Conservation (phyloP, 2,329 filamentous ascomycete species). For the Colletotrichum liaoningense region DNA sequence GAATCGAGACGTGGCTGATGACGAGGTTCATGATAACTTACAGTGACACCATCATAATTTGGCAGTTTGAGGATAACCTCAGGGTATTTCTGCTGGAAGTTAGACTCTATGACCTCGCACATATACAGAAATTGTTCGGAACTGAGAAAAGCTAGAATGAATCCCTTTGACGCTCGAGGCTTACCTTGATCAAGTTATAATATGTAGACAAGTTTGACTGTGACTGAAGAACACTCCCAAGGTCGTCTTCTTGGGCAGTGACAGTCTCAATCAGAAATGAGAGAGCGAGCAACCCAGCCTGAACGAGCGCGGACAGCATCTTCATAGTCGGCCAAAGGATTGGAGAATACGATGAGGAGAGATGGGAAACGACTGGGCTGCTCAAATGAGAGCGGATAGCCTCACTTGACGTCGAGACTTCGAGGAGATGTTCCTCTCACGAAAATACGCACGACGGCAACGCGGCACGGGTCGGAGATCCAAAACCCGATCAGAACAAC, state of each 20-base stretch:
- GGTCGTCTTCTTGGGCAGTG: slow-evolving; percentile 43
- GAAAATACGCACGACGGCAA: neutral
- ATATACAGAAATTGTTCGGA: no score
- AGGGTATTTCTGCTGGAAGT: slow-evolving; percentile 55
- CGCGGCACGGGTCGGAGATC: neutral
- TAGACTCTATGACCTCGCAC: neutral
- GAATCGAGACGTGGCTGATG: neutral
- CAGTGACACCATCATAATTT: slow-evolving; percentile 56
- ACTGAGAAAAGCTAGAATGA: neutral
- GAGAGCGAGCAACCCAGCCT: neutral
- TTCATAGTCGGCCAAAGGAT: neutral
- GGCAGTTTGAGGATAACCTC: slow-evolving; percentile 57
- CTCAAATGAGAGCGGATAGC: neutral
- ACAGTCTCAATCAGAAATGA: neutral
- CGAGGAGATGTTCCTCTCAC: neutral
- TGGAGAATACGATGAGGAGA: neutral
- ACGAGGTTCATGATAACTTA: slow-evolving; percentile 40
- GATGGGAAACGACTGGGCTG: no score
- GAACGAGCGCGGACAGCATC: neutral
- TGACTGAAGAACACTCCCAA: slow-evolving; percentile 52
- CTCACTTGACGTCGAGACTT: neutral
- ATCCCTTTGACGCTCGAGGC: neutral
- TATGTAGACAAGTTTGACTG: slow-evolving; percentile 57
- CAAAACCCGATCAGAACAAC: neutral
- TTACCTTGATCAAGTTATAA: slow-evolving; percentile 56